Conservation (phyloP, 2,329 filamentous ascomycete species). For the Alternaria viburni region DNA sequence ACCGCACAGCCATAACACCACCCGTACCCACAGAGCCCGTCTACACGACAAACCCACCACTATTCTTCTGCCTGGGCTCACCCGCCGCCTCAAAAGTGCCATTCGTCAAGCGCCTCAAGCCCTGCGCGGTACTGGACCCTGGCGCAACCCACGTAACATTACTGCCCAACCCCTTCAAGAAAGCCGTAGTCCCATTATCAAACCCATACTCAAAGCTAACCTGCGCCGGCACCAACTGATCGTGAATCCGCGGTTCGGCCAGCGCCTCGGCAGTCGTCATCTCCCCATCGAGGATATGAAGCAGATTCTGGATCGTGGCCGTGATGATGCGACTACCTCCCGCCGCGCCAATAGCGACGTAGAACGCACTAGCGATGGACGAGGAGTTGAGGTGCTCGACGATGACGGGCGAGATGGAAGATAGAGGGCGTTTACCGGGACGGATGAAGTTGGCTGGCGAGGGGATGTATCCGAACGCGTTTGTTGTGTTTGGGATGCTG, state of each 20-base stretch:
- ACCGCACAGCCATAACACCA: background rate
- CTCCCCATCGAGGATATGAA: constrained; percentile 72
- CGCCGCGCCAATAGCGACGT: constrained; percentile 74
- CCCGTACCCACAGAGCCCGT: background rate
- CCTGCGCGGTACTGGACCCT: constrained; percentile 73
- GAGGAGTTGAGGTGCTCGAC: constrained; percentile 68
- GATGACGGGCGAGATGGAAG: constrained; percentile 81
- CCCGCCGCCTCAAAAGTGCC: constrained; percentile 79
- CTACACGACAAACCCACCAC: constrained; percentile 66
- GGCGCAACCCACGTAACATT: constrained; percentile 72
- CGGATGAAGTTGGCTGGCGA: constrained; percentile 81
- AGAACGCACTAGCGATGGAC: constrained; percentile 53
- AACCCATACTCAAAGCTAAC: constrained; percentile 73
- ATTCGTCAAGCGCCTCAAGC: constrained; percentile 64
- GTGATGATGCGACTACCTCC: constrained; percentile 87
- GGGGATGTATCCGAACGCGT: constrained; percentile 86
- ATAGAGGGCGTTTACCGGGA: constrained; percentile 80
- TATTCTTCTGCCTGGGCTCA: constrained; percentile 76
- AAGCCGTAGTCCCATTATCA: constrained; percentile 67
- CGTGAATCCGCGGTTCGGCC: constrained; percentile 72
- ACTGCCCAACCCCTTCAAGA: constrained; percentile 70
- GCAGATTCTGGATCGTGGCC: constrained; percentile 74
- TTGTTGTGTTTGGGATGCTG: constrained; percentile 76
- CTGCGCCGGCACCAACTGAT: constrained; percentile 78
- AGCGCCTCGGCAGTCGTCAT: constrained; percentile 69